Evolutionary conservation across 2,329 filamentous ascomycete genomes (phyloP), one percentile per base, ranked within the genome.

Genomic region (Albophoma yamanashiensis): DNA sequence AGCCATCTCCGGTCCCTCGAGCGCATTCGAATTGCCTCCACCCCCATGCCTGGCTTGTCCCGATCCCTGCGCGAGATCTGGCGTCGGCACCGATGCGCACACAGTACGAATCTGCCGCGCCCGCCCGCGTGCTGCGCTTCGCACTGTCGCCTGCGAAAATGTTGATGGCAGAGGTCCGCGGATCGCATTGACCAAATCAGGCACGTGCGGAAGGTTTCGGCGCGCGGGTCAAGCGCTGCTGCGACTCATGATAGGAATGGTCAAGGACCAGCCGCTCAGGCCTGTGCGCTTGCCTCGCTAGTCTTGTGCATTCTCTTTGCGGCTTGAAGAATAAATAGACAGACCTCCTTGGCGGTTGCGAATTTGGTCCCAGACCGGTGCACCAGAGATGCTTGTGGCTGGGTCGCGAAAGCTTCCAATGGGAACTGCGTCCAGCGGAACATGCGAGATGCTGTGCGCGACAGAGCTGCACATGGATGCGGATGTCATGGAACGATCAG

Each of bases 361-460:
- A 25, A 15, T 11, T 52, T 12, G 53, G 55, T 34, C 57, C 59
- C 31, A 52, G 58, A 34, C 53, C 53, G 42, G 57, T 14, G 25
- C 36, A 56, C 39, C 31, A 45, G 14, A 20, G 14, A 56, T 58
- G 59, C 39, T 40, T 61, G 59, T 55, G 58, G 38, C 38, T 36
- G 39, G 40, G 17, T 55, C 27, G 22, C 42, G 5, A 27, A 27
- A 6, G 20, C 55, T 55, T 52, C 58, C 60, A 55, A 61, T 62
- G 39, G 45, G 50, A 31, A 39, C 14, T 27, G 38, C 53, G 57
- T 22, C 42, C 27, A 27, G 36, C 31, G 52, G 60, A 56, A 55
- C 36, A 50, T 58, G 56, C 58, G 53, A 40, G 60, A 36, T 60
- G 11, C 56, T 60, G 58, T 56, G 58, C 22, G 55, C 27, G 43